Evolutionary conservation across 768 basidiomycete species (phyloP).

Genomic region (Asterophora parasitica): DNA sequence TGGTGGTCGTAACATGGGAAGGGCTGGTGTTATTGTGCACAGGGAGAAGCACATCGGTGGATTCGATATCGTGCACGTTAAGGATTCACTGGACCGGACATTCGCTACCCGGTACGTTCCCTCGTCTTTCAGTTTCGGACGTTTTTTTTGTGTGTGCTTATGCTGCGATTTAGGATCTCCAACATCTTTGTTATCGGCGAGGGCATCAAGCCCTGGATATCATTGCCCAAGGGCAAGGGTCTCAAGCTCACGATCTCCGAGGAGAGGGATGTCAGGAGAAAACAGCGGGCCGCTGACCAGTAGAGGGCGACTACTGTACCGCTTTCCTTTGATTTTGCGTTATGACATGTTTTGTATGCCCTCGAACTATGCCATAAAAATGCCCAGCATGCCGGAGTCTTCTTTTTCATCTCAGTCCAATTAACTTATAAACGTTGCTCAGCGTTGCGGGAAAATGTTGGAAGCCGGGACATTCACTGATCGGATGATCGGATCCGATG

Average conservation of each 20-base stretch:
- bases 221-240: slow-evolving; percentile 96
- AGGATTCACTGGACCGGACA: slow-evolving; percentile 90
- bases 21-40: slow-evolving; percentile 93
- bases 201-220: slow-evolving; percentile 94
- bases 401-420: background rate
- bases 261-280: slow-evolving; percentile 91
- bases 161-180: slow-evolving; percentile 56
- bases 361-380: slow-evolving; percentile 24
- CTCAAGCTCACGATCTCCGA: slow-evolving; percentile 95
- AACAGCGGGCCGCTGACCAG: slow-evolving; percentile 66
- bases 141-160: slow-evolving; percentile 1
- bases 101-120: slow-evolving; percentile 90
- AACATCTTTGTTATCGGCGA: slow-evolving; percentile 99
- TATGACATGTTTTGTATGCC: slow-evolving; percentile 40
- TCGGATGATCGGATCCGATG: too few relatives aligned
- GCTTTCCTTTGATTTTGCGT: slow-evolving; percentile 21
- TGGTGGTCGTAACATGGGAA: slow-evolving; percentile 99
- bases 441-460: background rate
- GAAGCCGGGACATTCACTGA: too few relatives aligned
- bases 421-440: background rate
- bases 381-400: slow-evolving; percentile 6
- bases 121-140: background rate
- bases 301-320: slow-evolving; percentile 27
- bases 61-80: slow-evolving; percentile 98
- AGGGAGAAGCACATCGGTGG: slow-evolving; percentile 97